Percentiles rank a stretch among this genome's conserved stretches.
These are phyloP conservation scores for Tuber calosporum DNA, from an alignment of 495 filamentous ascomycete species.

Conservation along the genomic window DNA sequence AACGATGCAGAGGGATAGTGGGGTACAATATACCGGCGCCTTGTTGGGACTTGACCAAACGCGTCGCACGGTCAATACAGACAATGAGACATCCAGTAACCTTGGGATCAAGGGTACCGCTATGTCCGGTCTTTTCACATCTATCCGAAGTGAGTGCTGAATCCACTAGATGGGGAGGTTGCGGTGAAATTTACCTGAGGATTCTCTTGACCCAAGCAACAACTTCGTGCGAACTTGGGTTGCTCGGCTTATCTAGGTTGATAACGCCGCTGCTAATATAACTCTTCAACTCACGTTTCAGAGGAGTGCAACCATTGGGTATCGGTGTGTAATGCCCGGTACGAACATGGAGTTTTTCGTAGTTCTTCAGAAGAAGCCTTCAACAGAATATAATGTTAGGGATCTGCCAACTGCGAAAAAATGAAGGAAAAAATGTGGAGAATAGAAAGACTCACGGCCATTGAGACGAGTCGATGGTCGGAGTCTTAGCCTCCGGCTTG, in stretches of 20 bases:
- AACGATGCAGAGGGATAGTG: background rate
- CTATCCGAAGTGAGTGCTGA: slow-evolving; percentile 44
- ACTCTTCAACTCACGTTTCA: slow-evolving; percentile 86
- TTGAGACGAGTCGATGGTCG: slow-evolving; percentile 64
- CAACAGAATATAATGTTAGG: slow-evolving; percentile 15
- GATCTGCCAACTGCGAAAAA: slow-evolving; percentile 2
- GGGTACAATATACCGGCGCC: slow-evolving; percentile 59
- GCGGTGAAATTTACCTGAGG: slow-evolving; percentile 54
- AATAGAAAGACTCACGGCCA: slow-evolving; percentile 54
- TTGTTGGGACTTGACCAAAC: slow-evolving; percentile 96
- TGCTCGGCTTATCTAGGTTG: slow-evolving; percentile 96
- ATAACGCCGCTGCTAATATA: slow-evolving; percentile 96
- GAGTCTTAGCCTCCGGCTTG: slow-evolving; percentile 71
- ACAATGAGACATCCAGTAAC: slow-evolving; percentile 93
- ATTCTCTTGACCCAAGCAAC: slow-evolving; percentile 99
- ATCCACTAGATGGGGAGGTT: slow-evolving; percentile 21
- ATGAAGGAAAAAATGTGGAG: slow-evolving; percentile 13
- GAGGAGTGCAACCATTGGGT: slow-evolving; percentile 73
- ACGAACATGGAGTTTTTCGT: slow-evolving; percentile 73
- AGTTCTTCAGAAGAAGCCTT: slow-evolving; percentile 70
- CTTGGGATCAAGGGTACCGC: slow-evolving; percentile 91
- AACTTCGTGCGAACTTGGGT: slow-evolving; percentile 95
- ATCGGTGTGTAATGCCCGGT: slow-evolving; percentile 93
- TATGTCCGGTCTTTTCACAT: slow-evolving; percentile 95
- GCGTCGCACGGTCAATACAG: slow-evolving; percentile 89